Conservation (phyloP, 106 monocot genomes). For the Apostasia ramifera region DNA sequence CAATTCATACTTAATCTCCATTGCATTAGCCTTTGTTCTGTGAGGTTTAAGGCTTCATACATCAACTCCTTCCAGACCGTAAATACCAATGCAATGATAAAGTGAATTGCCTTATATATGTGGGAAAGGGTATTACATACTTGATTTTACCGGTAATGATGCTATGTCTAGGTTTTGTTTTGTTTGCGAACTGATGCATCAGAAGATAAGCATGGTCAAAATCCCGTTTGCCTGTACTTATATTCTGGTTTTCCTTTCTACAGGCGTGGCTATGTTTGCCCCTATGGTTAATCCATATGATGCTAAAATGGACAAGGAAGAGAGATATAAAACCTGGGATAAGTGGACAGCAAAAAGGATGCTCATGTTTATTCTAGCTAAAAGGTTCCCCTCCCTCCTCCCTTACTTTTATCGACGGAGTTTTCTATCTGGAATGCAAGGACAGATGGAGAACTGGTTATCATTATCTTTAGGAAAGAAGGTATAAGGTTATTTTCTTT, state of each 20-base stretch:
- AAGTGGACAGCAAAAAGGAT: constrained; percentile 82
- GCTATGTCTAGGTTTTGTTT: too few species aligned
- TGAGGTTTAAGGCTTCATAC: too few species aligned
- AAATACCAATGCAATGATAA: too few species aligned
- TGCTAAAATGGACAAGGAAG: constrained; percentile 76
- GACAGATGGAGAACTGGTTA: constrained; percentile 65
- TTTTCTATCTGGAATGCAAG: constrained; percentile 86
- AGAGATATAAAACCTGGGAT: constrained; percentile 73
- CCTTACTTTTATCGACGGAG: constrained; percentile 63
- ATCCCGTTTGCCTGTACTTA: too few species aligned
- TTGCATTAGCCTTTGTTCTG: too few species aligned
- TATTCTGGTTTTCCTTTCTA: background rate
- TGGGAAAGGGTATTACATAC: too few species aligned
- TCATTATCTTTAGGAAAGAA: constrained; percentile 73
- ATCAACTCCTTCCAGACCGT: too few species aligned
- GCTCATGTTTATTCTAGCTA: constrained; percentile 77
- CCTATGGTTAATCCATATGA: constrained; percentile 92
- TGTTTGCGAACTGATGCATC: too few species aligned
- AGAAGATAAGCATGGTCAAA: too few species aligned
- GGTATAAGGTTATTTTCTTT: constrained; percentile 23
- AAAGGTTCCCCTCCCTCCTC: constrained; percentile 78
- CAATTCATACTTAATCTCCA: too few species aligned
- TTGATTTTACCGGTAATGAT: too few species aligned
- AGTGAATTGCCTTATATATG: too few species aligned
- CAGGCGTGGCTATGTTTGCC: constrained; percentile 93